phyloP scores from a whole-genome alignment of 2,329 filamentous ascomycete genomes.

The Pestalotiopsis sp. region DNA sequence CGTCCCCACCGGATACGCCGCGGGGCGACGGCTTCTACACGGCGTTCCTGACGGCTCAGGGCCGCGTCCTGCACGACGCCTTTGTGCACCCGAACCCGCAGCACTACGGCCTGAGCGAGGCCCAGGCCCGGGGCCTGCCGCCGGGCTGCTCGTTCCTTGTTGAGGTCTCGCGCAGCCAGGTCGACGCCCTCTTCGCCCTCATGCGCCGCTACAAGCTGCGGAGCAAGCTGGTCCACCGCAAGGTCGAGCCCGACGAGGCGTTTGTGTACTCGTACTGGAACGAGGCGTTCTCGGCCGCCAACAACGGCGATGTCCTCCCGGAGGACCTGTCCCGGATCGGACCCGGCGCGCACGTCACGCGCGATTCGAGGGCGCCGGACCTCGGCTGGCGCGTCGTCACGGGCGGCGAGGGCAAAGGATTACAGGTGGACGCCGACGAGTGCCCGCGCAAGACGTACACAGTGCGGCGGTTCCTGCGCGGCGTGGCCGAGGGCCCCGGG shows the following conservation, averaged over 20 bases:
- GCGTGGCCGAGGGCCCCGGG: constrained; percentile 81
- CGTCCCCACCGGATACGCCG: constrained; percentile 35
- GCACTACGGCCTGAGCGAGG: constrained; percentile 24
- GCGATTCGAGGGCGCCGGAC: constrained; percentile 56
- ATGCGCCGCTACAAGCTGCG: constrained; percentile 85
- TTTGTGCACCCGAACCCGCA: constrained; percentile 75
- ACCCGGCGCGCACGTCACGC: constrained; percentile 29
- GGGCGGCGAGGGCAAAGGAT: constrained; percentile 29
- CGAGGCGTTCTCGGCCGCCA: constrained; percentile 35
- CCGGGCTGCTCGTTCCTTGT: constrained; percentile 66
- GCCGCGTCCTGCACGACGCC: constrained; percentile 84
- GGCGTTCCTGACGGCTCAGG: constrained; percentile 83
- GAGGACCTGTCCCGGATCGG: constrained; percentile 24
- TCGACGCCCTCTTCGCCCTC: constrained; percentile 66
- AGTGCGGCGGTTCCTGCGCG: constrained; percentile 75
- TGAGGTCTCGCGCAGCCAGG: constrained; percentile 77
- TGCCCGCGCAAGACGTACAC: constrained; percentile 66
- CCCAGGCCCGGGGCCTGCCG: constrained; percentile 19
- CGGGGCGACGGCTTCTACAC: constrained; percentile 66
- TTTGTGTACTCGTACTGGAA: constrained; percentile 78
- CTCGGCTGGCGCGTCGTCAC: constrained; percentile 57
- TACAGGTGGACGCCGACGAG: constrained; percentile 45
- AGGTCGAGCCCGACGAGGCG: constrained; percentile 67
- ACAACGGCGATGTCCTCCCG: constrained; percentile 22
- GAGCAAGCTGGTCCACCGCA: constrained; percentile 72